Percentiles rank a stretch among this genome's conserved stretches.
Conservation (phyloP, 352 stramenopile species). For the Pythium sukuiense region DNA sequence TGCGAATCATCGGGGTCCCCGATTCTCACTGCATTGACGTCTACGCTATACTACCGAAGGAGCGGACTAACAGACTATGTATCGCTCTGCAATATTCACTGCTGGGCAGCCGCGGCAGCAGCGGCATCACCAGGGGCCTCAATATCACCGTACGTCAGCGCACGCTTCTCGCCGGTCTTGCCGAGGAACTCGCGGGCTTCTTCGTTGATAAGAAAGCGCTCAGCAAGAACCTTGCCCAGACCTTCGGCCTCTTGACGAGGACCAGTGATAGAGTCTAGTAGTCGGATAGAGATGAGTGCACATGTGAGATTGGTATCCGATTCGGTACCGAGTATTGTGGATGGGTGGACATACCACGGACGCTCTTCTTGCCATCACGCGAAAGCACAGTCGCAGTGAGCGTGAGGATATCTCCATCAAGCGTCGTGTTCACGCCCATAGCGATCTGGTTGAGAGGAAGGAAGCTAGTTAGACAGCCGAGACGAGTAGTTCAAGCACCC, state of each 20-base stretch:
- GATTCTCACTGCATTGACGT: conserved; percentile 5
- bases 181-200: conserved; percentile 55
- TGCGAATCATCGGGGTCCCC: background rate
- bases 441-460: conserved; percentile 44
- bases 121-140: conserved; percentile 70
- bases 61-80: background rate
- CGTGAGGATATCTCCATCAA: conserved; percentile 63
- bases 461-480: background rate
- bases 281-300: background rate
- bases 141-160: conserved; percentile 68
- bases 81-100: conserved; percentile 15
- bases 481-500: background rate
- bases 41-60: conserved; percentile 3
- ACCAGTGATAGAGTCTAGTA: conserved; percentile 49
- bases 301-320: background rate
- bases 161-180: conserved; percentile 68
- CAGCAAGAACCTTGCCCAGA: conserved; percentile 64
- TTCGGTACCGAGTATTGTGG: background rate
- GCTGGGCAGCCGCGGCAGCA: conserved; percentile 33
- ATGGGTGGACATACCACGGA: conserved; percentile 38
- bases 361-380: conserved; percentile 60
- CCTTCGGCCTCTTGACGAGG: conserved; percentile 55
- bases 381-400: conserved; percentile 73
- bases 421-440: conserved; percentile 76
- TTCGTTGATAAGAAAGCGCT: conserved; percentile 58